Evolutionary conservation across 2,329 filamentous ascomycete genomes (phyloP), one percentile per base, ranked within the genome.

Genomic region (Pseudocercospora fijiensis): DNA sequence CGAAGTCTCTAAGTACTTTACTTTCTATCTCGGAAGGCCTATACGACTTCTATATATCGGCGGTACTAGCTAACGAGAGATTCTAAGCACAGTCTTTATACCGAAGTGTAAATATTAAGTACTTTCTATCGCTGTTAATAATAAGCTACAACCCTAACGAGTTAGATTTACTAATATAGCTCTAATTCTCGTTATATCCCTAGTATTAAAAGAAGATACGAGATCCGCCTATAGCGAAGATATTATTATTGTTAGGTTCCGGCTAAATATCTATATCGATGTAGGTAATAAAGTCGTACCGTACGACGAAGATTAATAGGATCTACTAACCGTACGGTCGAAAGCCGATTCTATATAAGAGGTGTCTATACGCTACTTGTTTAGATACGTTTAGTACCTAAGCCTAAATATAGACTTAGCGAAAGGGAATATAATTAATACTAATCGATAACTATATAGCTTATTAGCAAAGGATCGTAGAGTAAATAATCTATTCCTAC

Each of bases 101-200:
- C 72, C 71, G n/a, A 73, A 74, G 59, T 67, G 71, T 55, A 70
- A 68, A 47, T 71, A 72, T 52, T 67, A 67, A 27, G 70, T 73
- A 9, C 45, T 75, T 10, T 74, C 73, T 10, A 71, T 75, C 30
- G 66, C 71, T 3, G 73, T 75, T 28, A 74, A 75, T 57, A 72
- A 75, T 60, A 74, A 73, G 64, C 62, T 75, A 43, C 72, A 73
- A 51, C 73, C 73, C 11, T 73, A 75, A 57, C 64, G 72, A n/a
- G 65, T 75, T 1, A 71, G 73, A 9, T 75, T 75, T 53, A 73
- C 73, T 10, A 73, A 75, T 58, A 73, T 73, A 5, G 73, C 73
- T 22, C 73, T 73, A 4, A 45, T 75, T 24, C 69, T 75, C 9
- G 71, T 75, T 20, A 75, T 73, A 1, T 73, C 73, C 1, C 74